Evolutionary conservation across 1,284 basidiomycete genomes (phyloP), one percentile per base, ranked within the genome.

Genomic region (Kwoniella shivajii): DNA sequence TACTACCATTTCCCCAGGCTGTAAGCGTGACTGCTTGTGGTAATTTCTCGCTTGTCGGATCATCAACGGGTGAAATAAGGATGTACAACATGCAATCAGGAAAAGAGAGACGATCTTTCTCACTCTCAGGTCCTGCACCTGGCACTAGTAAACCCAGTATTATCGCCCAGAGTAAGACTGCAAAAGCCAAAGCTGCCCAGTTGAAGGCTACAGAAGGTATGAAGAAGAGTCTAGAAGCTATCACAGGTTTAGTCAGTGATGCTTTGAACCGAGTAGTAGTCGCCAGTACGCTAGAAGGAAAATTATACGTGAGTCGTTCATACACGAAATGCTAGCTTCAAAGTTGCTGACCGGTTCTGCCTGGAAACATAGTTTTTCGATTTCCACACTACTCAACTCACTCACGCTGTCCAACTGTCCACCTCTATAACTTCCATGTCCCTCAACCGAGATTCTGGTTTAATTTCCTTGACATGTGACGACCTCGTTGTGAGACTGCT

Each of bases 1-100:
- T 30, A 46, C 37, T 37, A 27, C 14, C 38, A 38, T 45, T 29
- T 2, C 29, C 47, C 11, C 64, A 91, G 88, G 83, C 87, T n/a
- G 89, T 92, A 11, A 90, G 88, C 65, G 89, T 98, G 14, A 89
- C 92, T 13, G 89, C 91, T 0, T 99, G 96, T 73, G 96, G 96
- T 14, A 99, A 99, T 73, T 99, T 97, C 75, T 92, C 89, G 37
- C 78, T 99, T 6, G 88, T 88, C 1, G 86, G 90, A 26, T 88
- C 89, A 1, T 88, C 88, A 1, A 86, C 84, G 0, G 91, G 91
- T 7, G 81, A 82, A 36, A 88, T 96, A 49, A 78, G 85, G 55
- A 87, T 93, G 86, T 96, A 91, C 88, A 97, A 96, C 72, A 87
- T 97, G 86, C 95, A 99, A 78, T 93, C 90, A 13, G 96, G 95